Evolutionary conservation across 805 yeast species (phyloP).

Genomic region (Hagleromyces aurorensis): DNA sequence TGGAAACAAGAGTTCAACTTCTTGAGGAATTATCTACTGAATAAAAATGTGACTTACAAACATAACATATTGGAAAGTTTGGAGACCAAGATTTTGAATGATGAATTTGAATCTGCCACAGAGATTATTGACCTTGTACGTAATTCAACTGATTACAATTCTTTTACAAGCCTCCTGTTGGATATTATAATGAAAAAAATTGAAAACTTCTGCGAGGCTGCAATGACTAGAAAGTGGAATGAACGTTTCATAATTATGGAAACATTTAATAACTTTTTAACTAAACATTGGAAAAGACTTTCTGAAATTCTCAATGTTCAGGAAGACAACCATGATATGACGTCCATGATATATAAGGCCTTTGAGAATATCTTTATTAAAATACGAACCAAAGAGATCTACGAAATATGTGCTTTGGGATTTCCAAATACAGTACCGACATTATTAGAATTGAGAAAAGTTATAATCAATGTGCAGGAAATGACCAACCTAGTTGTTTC

Average conservation of each 20-base stretch:
- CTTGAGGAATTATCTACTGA: constrained; percentile 22
- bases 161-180: constrained; percentile 17
- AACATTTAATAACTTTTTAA: constrained; percentile 23
- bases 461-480: constrained; percentile 35
- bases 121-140: constrained; percentile 22
- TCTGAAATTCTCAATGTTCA: constrained; percentile 16
- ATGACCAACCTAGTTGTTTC: constrained; percentile 12
- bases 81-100: constrained; percentile 14
- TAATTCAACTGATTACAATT: constrained; percentile 11
- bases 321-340: constrained; percentile 24
- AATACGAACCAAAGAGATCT: constrained; percentile 50
- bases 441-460: constrained; percentile 49
- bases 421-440: constrained; percentile 48
- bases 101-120: constrained; percentile 21
- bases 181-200: constrained; percentile 18
- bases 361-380: constrained; percentile 22
- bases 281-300: constrained; percentile 21
- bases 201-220: constrained; percentile 10
- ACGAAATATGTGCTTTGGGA: constrained; percentile 41
- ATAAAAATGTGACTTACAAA: constrained; percentile 12
- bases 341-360: constrained; percentile 18
- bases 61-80: constrained; percentile 9
- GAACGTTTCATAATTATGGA: constrained; percentile 21
- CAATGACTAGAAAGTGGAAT: constrained; percentile 16
- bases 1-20: constrained; percentile 17